Evolutionary conservation across 371 early-diverging fungal genomes (phyloP).

Genomic region (Entomophthora muscae): DNA sequence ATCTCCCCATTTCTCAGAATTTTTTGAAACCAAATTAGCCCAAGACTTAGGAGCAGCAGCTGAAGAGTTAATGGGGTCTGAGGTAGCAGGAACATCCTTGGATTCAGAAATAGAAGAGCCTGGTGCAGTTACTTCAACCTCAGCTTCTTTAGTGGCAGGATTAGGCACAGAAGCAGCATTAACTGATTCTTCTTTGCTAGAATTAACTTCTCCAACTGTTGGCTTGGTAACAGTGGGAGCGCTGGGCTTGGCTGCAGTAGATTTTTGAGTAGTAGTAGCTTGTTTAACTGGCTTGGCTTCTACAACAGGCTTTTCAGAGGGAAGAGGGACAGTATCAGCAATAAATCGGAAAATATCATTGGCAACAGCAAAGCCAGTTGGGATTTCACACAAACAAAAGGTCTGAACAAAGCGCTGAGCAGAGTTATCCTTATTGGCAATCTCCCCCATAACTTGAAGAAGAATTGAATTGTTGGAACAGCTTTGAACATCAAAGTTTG

Average conservation of each 20-base stretch:
- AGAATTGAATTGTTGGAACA: conserved; percentile 65
- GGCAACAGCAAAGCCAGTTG: conserved; percentile 73
- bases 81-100: conserved; percentile 15
- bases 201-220: neutral
- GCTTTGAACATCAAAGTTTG: conserved; percentile 72
- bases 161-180: conserved; percentile 6
- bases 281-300: conserved; percentile 10
- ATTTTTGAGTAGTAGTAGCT: conserved; percentile 11
- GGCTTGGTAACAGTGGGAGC: conserved; percentile 13
- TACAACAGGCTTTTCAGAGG: conserved; percentile 6
- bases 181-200: neutral
- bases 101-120: conserved; percentile 17
- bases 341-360: conserved; percentile 83
- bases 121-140: conserved; percentile 28
- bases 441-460: conserved; percentile 82
- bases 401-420: conserved; percentile 83
- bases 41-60: conserved; percentile 26
- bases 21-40: conserved; percentile 28
- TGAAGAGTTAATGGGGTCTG: conserved; percentile 13
- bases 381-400: conserved; percentile 81
- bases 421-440: conserved; percentile 60
- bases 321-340: neutral
- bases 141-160: conserved; percentile 22
- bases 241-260: conserved; percentile 7
- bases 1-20: conserved; percentile 19